These are phyloP conservation scores for Bipolaris zeicola DNA, from an alignment of 2,329 filamentous ascomycete species.

Conservation along the genomic window DNA sequence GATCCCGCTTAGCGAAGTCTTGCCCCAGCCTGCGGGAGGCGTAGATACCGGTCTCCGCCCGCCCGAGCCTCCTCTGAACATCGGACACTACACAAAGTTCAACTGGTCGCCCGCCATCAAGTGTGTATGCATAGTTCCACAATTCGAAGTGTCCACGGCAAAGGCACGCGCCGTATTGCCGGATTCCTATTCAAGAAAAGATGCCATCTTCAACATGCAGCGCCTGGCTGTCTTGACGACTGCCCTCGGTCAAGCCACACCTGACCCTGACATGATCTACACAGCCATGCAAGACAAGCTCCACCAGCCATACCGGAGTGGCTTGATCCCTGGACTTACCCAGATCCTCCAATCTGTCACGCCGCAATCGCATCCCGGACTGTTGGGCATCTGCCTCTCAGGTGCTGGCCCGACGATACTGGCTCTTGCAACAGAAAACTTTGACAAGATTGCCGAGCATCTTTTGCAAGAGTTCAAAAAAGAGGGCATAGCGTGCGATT, in stretches of 20 bases:
- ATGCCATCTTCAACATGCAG: conserved; percentile 96
- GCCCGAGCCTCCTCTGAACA: conserved; percentile 86
- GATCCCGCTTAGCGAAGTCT: conserved; percentile 91
- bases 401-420: conserved; percentile 95
- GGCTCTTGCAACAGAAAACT: conserved; percentile 87
- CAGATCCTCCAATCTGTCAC: conserved; percentile 92
- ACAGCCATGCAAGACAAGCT: conserved; percentile 98
- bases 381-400: conserved; percentile 92
- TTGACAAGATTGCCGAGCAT: conserved; percentile 80
- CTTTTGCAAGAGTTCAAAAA: conserved; percentile 76
- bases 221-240: conserved; percentile 89
- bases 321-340: conserved; percentile 86
- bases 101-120: conserved; percentile 94
- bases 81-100: conserved; percentile 96
- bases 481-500: conserved; percentile 78
- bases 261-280: conserved; percentile 92
- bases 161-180: conserved; percentile 87
- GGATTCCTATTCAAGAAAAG: conserved; percentile 74
- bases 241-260: conserved; percentile 85
- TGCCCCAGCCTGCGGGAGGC: conserved; percentile 87
- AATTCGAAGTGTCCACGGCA: conserved; percentile 95
- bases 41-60: conserved; percentile 86
- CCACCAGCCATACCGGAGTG: conserved; percentile 93
- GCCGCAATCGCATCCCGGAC: conserved; percentile 80
- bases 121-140: conserved; percentile 92